phyloP scores from a whole-genome alignment of 2,329 filamentous ascomycete species.

The Colletotrichum godetiae region DNA sequence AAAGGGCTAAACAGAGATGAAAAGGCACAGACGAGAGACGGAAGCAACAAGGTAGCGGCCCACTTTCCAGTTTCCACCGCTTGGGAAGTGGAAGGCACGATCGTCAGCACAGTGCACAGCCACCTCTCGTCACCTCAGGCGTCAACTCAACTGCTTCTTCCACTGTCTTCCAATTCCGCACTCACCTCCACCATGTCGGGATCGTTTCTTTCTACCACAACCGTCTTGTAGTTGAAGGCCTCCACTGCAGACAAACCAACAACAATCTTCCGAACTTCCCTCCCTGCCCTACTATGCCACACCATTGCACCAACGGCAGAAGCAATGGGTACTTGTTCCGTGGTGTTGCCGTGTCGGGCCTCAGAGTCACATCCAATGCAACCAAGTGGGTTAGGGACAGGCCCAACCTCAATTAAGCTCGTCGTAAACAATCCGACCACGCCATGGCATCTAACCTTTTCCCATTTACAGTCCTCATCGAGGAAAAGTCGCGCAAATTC shows the following conservation, averaged over 20 bases:
- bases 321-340: constrained; percentile 24
- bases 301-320: background rate
- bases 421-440: constrained; percentile 12
- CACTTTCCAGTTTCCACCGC: background rate
- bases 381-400: constrained; percentile 2
- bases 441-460: constrained; percentile 19
- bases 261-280: background rate
- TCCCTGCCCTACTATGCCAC: background rate
- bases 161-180: background rate
- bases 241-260: background rate
- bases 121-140: background rate
- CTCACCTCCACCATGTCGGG: too few species aligned
- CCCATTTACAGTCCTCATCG: background rate
- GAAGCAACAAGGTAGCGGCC: background rate
- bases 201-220: background rate
- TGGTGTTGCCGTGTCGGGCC: background rate
- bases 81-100: background rate
- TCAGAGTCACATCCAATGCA: constrained; percentile 25
- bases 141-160: background rate
- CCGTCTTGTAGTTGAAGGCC: background rate
- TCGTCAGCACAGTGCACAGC: background rate
- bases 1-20: background rate
- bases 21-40: constrained; percentile 11
- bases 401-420: constrained; percentile 15
- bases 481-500: background rate